Base-by-base conservation (phyloP, 2,329 filamentous ascomycete species). In the Aspergillus aculeatus region DNA sequence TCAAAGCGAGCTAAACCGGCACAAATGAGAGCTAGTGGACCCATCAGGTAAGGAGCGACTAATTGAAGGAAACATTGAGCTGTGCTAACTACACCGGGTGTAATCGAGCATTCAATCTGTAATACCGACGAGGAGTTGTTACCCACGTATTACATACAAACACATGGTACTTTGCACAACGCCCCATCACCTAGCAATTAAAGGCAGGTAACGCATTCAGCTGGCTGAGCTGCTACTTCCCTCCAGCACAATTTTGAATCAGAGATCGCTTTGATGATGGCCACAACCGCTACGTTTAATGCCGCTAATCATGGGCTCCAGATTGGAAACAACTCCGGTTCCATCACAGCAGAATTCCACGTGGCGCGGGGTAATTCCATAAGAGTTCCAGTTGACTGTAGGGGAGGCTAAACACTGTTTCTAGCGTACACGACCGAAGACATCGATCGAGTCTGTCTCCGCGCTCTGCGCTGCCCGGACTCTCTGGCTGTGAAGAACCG, bases 81-180 rank as follows among this genome's bases (percentile, higher is more conserved):
- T n/a, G n/a, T n/a, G n/a, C n/a, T n/a, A n/a, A n/a, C n/a, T n/a
- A n/a, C n/a, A n/a, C n/a, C n/a, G n/a, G n/a, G n/a, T n/a, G n/a
- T n/a, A n/a, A n/a, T n/a, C n/a, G n/a, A n/a, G n/a, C n/a, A n/a
- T n/a, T n/a, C n/a, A n/a, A n/a, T n/a, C n/a, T n/a, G n/a, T n/a
- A n/a, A n/a, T n/a, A n/a, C n/a, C n/a, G n/a, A n/a, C n/a, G n/a
- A n/a, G n/a, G n/a, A n/a, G n/a, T n/a, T n/a, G n/a, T n/a, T n/a
- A n/a, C n/a, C n/a, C n/a, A n/a, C n/a, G n/a, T n/a, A n/a, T n/a
- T n/a, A n/a, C n/a, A n/a, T n/a, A n/a, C n/a, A n/a, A n/a, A n/a
- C n/a, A n/a, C n/a, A n/a, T n/a, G n/a, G n/a, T n/a, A n/a, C n/a
- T 77, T 31, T 31, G 29, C 29, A 31, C 5, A 31, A 31, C 10